A percentile compares a stretch with the other conserved stretches of the same genome.
Evolutionary conservation across 306 rosid species (phyloP).

Genomic region (Prunus padus): DNA sequence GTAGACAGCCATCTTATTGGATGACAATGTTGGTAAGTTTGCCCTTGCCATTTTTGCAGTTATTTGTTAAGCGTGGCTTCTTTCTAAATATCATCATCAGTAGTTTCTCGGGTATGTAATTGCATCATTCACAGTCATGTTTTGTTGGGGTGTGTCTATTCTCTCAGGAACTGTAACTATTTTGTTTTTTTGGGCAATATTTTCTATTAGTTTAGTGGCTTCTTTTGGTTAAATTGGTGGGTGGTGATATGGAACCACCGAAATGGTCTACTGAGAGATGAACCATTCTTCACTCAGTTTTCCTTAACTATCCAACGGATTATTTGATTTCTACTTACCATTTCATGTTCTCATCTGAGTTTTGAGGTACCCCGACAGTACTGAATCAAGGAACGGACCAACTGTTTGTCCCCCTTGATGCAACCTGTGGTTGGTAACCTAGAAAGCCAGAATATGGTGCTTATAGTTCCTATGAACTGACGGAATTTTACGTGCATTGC

Average conservation of each 20-base stretch:
- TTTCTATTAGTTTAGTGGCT: constrained; percentile 1
- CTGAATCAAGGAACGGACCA: too few species aligned
- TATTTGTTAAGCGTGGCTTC: not conserved
- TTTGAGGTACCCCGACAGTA: not conserved
- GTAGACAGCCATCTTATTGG: constrained; percentile 90
- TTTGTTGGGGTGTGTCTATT: not conserved
- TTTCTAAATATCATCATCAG: not conserved
- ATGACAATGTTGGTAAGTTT: constrained; percentile 73
- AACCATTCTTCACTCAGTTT: not conserved
- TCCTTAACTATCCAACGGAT: not conserved
- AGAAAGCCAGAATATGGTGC: not conserved
- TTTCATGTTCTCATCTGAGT: not conserved
- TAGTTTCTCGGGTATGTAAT: not conserved
- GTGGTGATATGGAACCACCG: not conserved
- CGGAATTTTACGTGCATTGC: constrained; percentile 30
- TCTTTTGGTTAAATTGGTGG: not conserved
- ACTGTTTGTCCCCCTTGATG: not conserved
- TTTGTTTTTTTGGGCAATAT: not conserved
- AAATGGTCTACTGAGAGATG: not conserved
- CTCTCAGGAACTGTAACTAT: not conserved
- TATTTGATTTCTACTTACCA: not conserved
- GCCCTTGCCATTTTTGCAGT: constrained; percentile 5
- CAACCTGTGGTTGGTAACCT: constrained; percentile 5
- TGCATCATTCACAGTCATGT: not conserved
- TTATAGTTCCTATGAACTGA: constrained; percentile 13